A percentile compares a stretch with the other conserved stretches of the same genome.
These are phyloP conservation scores for Backusella westeae DNA, from an alignment of 192 early-diverging fungal genomes.

Conservation along the genomic window DNA sequence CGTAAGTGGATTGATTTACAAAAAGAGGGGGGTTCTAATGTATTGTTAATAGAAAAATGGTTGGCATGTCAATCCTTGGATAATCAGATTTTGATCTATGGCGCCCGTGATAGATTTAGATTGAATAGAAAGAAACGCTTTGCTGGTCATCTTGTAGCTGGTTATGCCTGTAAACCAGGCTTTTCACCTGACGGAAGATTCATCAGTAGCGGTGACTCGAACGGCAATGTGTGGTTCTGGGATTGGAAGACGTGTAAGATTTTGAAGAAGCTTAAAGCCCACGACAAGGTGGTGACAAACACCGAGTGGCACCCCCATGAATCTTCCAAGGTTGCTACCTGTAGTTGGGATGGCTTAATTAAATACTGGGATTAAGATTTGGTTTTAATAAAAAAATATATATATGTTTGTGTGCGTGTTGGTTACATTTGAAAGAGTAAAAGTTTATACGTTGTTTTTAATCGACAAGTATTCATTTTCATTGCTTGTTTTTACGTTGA, in stretches of 20 bases:
- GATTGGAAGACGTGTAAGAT: conserved; percentile 94
- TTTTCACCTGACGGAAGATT: conserved; percentile 92
- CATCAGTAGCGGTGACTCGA: conserved; percentile 86
- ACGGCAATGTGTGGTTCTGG: conserved; percentile 95
- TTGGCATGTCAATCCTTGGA: conserved; percentile 93
- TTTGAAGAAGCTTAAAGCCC: conserved; percentile 86
- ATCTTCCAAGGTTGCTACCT: conserved; percentile 86
- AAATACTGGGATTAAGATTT: conserved; percentile 74
- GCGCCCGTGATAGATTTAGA: conserved; percentile 81
- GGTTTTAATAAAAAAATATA: background rate
- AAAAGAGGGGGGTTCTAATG: conserved; percentile 4
- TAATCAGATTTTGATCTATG: conserved; percentile 93
- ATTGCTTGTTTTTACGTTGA: background rate
- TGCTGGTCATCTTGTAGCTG: conserved; percentile 90
- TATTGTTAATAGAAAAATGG: conserved; percentile 75
- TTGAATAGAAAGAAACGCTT: conserved; percentile 91
- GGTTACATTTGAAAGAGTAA: background rate
- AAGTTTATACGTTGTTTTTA: too few species aligned
- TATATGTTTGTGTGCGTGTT: background rate
- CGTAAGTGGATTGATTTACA: conserved; percentile 50
- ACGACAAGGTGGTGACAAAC: conserved; percentile 87
- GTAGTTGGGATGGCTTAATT: conserved; percentile 94
- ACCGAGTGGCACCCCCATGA: conserved; percentile 98
- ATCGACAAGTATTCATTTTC: background rate
- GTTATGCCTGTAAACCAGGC: conserved; percentile 93